Evolutionary conservation across 1,139 yeast species (phyloP).

Genomic region (Blastobotrys serpentis): DNA sequence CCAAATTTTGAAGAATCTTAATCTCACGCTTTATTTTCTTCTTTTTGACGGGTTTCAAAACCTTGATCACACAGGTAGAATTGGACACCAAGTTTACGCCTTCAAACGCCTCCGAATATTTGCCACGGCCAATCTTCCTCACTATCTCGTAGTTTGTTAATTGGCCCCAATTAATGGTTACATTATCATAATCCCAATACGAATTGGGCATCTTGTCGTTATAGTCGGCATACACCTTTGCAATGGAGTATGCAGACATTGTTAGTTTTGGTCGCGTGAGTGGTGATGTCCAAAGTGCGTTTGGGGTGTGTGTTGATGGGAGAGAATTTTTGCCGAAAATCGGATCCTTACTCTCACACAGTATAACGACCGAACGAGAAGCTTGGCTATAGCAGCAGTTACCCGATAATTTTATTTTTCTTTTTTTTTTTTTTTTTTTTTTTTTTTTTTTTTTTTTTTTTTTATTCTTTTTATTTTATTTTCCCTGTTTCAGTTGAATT

Average conservation of each 20-base stretch:
- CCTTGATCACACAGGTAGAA: constrained; percentile 71
- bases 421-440: no score
- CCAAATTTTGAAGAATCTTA: constrained; percentile 82
- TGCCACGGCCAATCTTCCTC: constrained; percentile 92
- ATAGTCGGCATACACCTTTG: constrained; percentile 87
- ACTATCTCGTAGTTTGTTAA: constrained; percentile 85
- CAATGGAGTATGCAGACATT: constrained; percentile 39
- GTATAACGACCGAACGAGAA: not conserved
- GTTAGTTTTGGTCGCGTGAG: constrained; percentile 1
- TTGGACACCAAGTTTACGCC: constrained; percentile 57
- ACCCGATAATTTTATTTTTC: no score
- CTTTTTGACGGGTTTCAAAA: constrained; percentile 92
- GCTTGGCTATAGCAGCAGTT: no score
- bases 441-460: no score
- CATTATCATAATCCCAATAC: constrained; percentile 85
- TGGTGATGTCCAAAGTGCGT: not conserved
- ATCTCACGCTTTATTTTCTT: constrained; percentile 96
- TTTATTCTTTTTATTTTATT: no score
- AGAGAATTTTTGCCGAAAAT: constrained; percentile 1
- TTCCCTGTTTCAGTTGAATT: no score
- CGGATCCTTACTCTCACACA: not conserved
- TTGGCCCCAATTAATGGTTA: constrained; percentile 56
- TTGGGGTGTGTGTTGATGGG: not conserved
- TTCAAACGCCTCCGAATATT: constrained; percentile 93
- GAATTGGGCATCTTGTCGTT: constrained; percentile 74